phyloP scores from a whole-genome alignment of 768 basidiomycete species.

The Trametes punicea region DNA sequence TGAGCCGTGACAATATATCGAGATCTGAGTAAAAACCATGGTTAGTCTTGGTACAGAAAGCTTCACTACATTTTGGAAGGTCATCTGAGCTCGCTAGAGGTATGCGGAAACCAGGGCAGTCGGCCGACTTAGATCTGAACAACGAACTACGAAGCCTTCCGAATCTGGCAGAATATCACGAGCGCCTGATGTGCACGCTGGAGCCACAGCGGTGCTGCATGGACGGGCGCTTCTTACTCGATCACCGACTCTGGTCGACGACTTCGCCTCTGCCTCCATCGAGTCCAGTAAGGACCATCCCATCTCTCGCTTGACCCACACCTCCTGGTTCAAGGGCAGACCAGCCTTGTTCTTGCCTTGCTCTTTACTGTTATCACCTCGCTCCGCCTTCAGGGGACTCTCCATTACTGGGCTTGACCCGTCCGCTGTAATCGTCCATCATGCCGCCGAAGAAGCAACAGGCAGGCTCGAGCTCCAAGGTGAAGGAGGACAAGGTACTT shows the following conservation, averaged over 20 bases:
- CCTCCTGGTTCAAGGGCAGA: background rate
- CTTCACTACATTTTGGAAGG: background rate
- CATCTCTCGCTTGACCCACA: background rate
- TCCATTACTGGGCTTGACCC: background rate
- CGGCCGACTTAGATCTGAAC: no score
- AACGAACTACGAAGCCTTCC: background rate
- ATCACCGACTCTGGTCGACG: conserved; percentile 5
- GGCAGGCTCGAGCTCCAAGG: conserved; percentile 52
- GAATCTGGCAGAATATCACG: background rate
- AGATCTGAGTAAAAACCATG: no score
- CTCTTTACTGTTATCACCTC: background rate
- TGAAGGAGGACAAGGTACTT: conserved; percentile 77
- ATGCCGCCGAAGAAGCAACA: conserved; percentile 87
- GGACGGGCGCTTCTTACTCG: background rate
- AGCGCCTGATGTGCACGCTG: background rate
- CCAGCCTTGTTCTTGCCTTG: background rate
- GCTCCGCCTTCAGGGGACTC: background rate
- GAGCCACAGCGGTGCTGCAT: background rate
- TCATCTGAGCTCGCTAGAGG: no score
- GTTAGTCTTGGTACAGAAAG: no score
- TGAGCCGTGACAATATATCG: no score
- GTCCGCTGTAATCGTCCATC: background rate
- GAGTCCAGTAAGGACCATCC: background rate
- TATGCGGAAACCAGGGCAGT: no score
- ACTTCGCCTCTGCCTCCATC: conserved; percentile 2